Base-by-base conservation (phyloP, 805 yeast species). In the Lipomyces starkeyi region DNA sequence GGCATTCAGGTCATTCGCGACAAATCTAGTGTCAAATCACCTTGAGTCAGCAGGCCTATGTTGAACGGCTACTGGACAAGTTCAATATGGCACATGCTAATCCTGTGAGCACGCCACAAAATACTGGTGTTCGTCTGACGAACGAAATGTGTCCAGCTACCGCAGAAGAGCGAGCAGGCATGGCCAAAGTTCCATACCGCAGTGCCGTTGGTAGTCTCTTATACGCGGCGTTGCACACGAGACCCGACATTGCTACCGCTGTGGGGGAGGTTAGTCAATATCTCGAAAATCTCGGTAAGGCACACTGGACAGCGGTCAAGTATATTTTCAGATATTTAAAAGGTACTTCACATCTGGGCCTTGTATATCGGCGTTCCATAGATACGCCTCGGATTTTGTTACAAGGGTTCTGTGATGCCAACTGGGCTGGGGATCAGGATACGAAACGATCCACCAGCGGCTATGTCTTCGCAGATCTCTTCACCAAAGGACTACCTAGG, bases 1-100 rank as follows among this genome's bases (percentile, higher is more conserved):
- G 72, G 71, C 53, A 47, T 47, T 4, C 53, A 47, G 53, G 53
- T 47, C 22, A 47, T 17, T 2, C 2, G 22, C 1, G 53, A 47
- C 53, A 47, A 20, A 4, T 17, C 53, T 47, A 17, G 53, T 20
- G 53, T 20, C n/a, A 20, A 52, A 2, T 52, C 22, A n/a, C n/a
- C 4, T n/a, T 47, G 3, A 47, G 1, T 20, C 53, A 13, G 22
- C 22, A 20, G 8, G 22, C 3, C 1, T 47, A 47, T 4, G 4
- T 47, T 47, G 53, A 17, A 20, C 4, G 22, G 2, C n/a, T 13
- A n/a, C 8, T 47, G 7, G 22, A 47, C n/a, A 20, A 47, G 4
- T 47, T 47, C 22, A 20, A 20, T 7, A 47, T 47, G 53, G 3
- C n/a, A 20, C 22, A 47, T 47, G n/a, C 22, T 3, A 17, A 47